Percentiles rank a stretch among this genome's conserved stretches.
These are phyloP conservation scores for Chiua virens DNA, from an alignment of 768 basidiomycete species.

Conservation along the genomic window DNA sequence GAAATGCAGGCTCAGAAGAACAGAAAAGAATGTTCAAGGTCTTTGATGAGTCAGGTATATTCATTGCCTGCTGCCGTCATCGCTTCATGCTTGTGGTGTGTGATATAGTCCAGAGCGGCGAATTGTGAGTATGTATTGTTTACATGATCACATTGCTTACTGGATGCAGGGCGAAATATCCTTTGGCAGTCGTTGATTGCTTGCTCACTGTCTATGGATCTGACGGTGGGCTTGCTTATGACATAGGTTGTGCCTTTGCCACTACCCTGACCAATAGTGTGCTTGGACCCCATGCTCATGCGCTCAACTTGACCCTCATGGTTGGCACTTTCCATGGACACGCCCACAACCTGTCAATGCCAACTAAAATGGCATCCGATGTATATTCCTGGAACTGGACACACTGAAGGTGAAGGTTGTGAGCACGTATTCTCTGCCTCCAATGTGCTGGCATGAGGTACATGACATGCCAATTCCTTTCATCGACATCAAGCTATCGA, in stretches of 20 bases:
- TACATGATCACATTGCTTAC: too few species aligned
- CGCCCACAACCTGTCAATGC: slow-evolving; percentile 19
- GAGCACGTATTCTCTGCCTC: too few species aligned
- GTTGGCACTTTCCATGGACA: slow-evolving; percentile 26
- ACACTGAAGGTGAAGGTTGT: slow-evolving; percentile 16
- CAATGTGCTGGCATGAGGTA: slow-evolving; percentile 12
- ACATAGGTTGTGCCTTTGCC: slow-evolving; percentile 23
- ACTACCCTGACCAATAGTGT: slow-evolving; percentile 11
- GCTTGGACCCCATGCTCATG: neutral
- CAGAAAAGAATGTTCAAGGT: neutral
- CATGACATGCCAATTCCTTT: slow-evolving; percentile 13
- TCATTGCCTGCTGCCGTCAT: slow-evolving; percentile 24
- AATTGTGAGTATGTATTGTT: neutral
- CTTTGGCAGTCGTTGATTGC: slow-evolving; percentile 9
- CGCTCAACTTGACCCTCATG: neutral
- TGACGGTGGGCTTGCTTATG: slow-evolving; percentile 13
- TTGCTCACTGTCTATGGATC: slow-evolving; percentile 8
- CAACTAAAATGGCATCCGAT: slow-evolving; percentile 18
- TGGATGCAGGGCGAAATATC: slow-evolving; percentile 21
- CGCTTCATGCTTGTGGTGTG: slow-evolving; percentile 18
- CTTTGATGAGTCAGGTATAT: slow-evolving; percentile 9
- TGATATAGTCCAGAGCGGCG: slow-evolving; percentile 27
- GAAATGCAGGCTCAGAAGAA: neutral
- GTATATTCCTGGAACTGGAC: slow-evolving; percentile 17
- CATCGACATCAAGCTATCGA: slow-evolving; percentile 18